Conservation (phyloP, 2,329 filamentous ascomycete species). For the Fusarium falciforme region DNA sequence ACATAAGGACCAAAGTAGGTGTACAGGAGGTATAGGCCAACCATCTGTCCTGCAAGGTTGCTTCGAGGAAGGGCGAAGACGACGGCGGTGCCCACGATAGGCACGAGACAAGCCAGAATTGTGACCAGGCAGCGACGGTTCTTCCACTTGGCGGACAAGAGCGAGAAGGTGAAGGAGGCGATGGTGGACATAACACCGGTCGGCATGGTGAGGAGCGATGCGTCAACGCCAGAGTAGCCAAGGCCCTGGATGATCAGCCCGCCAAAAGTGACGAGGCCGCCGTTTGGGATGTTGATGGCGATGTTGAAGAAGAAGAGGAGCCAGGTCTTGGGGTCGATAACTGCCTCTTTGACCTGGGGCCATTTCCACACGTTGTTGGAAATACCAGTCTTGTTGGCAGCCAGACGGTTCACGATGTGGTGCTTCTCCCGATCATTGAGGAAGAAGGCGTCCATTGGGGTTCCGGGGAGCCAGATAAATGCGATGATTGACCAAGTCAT, state of each 20-base stretch:
- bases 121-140: constrained; percentile 10
- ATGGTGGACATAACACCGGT: constrained; percentile 19
- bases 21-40: constrained; percentile 27
- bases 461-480: constrained; percentile 17
- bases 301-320: constrained; percentile 62
- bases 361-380: constrained; percentile 58
- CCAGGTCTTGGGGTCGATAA: constrained; percentile 66
- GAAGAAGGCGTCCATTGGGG: constrained; percentile 23
- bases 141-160: constrained; percentile 3
- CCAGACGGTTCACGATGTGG: constrained; percentile 10
- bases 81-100: constrained; percentile 18
- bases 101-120: constrained; percentile 18
- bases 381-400: constrained; percentile 34
- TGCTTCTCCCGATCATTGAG: constrained; percentile 12
- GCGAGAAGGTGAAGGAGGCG: constrained; percentile 8
- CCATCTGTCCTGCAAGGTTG: constrained; percentile 23
- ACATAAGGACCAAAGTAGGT: constrained; percentile 26
- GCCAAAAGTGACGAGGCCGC: constrained; percentile 49
- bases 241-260: constrained; percentile 14
- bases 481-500: constrained; percentile 16
- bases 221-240: constrained; percentile 1
- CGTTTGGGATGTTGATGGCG: constrained; percentile 65
- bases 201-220: constrained; percentile 13
- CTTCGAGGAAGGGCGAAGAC: constrained; percentile 19
- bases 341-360: constrained; percentile 60